phyloP scores from a whole-genome alignment of 306 rosid genomes.

The Fragaria nilgerrensis region DNA sequence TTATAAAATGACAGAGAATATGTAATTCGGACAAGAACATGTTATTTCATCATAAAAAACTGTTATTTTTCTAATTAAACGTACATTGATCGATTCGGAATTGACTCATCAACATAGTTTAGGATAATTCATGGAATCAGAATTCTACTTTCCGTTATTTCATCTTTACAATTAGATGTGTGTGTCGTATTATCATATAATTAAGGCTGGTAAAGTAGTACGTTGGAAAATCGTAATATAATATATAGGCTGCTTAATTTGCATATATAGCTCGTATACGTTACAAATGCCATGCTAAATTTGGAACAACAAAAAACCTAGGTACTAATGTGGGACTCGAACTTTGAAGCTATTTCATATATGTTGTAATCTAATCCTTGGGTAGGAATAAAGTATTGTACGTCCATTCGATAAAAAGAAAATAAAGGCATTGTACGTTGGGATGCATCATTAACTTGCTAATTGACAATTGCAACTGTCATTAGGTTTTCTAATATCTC shows the following conservation, averaged over 20 bases:
- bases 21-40: background rate
- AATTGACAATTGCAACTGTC: slow-evolving; percentile 1
- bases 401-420: too few species aligned
- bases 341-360: background rate
- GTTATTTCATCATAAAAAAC: background rate
- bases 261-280: background rate
- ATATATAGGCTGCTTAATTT: background rate
- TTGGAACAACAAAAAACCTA: background rate
- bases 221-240: too few species aligned
- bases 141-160: slow-evolving; percentile 32
- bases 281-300: background rate
- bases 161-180: background rate
- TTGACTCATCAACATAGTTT: slow-evolving; percentile 38
- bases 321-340: background rate
- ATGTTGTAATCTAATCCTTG: background rate
- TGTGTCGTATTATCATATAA: background rate
- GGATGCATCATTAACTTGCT: background rate
- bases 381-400: background rate
- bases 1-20: background rate
- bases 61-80: background rate
- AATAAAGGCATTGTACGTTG: background rate
- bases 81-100: slow-evolving; percentile 43
- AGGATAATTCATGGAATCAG: slow-evolving; percentile 35
- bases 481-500: background rate
- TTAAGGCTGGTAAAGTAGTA: background rate